Percentiles rank a stretch among this genome's conserved stretches.
These are phyloP conservation scores for Paracoccidioides brasiliensis DNA, from an alignment of 2,329 filamentous ascomycete genomes.

Conservation along the genomic window DNA sequence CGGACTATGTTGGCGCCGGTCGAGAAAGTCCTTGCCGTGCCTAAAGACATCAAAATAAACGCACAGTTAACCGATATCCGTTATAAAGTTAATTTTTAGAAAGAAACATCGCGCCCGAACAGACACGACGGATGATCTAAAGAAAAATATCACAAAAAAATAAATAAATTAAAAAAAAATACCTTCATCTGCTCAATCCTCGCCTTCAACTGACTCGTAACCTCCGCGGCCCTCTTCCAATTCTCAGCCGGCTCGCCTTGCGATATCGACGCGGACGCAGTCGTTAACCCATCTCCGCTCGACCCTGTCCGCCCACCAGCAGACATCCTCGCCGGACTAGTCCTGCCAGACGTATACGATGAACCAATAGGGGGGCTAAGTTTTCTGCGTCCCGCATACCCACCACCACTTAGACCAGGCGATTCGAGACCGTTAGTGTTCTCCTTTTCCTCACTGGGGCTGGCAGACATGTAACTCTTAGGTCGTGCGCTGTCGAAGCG, in stretches of 20 bases:
- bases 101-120: too few species aligned
- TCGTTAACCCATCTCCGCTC: not conserved
- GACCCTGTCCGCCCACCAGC: slow-evolving; percentile 11
- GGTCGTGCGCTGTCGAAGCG: slow-evolving; percentile 30
- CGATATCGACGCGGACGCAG: slow-evolving; percentile 14
- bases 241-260: slow-evolving; percentile 60
- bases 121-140: too few species aligned
- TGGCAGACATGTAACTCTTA: slow-evolving; percentile 31
- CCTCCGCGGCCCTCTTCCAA: slow-evolving; percentile 93
- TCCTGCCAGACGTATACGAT: slow-evolving; percentile 22
- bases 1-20: slow-evolving; percentile 15
- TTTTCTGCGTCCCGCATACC: slow-evolving; percentile 28
- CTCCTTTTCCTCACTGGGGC: slow-evolving; percentile 63
- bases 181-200: slow-evolving; percentile 98
- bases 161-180: not conserved
- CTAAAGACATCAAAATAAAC: slow-evolving; percentile 13
- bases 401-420: slow-evolving; percentile 20
- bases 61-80: slow-evolving; percentile 14
- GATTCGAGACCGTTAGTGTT: slow-evolving; percentile 46
- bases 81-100: not conserved
- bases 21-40: slow-evolving; percentile 34
- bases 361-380: slow-evolving; percentile 31
- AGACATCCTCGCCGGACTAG: slow-evolving; percentile 24
- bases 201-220: slow-evolving; percentile 92
- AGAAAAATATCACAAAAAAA: not conserved